Conservation (phyloP, 2,329 filamentous ascomycete species). For the Colletotrichum zoysiae region DNA sequence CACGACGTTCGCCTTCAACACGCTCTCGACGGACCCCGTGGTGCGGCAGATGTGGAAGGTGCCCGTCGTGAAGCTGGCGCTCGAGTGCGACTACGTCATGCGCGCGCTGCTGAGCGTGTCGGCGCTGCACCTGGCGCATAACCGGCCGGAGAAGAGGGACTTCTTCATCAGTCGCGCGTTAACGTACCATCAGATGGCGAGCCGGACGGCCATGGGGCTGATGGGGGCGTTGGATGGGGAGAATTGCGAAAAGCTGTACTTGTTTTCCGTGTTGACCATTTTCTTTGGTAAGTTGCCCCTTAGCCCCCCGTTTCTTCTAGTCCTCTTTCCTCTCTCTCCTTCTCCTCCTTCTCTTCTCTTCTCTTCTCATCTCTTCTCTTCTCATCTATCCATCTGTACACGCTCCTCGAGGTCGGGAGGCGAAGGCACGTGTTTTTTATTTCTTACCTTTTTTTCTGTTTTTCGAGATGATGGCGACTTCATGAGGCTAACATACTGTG, state of each 20-base stretch:
- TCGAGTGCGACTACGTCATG: constrained; percentile 62
- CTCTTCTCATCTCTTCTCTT: not conserved
- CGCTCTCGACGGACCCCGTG: constrained; percentile 56
- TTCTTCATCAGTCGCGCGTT: constrained; percentile 50
- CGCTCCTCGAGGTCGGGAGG: too few relatives aligned
- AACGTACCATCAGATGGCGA: constrained; percentile 42
- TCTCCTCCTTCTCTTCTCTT: too few relatives aligned
- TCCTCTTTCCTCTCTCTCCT: not conserved
- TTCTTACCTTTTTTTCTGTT: too few relatives aligned
- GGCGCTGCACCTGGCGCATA: constrained; percentile 62
- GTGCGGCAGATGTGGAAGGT: constrained; percentile 61
- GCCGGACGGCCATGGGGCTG: constrained; percentile 41
- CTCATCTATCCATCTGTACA: not conserved
- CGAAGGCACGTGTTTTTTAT: not conserved
- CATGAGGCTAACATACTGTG: not conserved
- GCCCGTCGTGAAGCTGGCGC: constrained; percentile 60
- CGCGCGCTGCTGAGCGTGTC: constrained; percentile 63
- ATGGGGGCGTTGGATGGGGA: constrained; percentile 41
- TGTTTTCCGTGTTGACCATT: constrained; percentile 52
- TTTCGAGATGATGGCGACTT: not conserved
- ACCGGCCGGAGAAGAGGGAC: constrained; percentile 52
- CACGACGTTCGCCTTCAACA: constrained; percentile 61
- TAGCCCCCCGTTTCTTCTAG: not conserved
- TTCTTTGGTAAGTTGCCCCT: constrained; percentile 47
- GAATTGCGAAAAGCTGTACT: constrained; percentile 45